A percentile compares a stretch with the other conserved stretches of the same genome.
phyloP scores from a whole-genome alignment of 202 grass and related monocot species.

The Carex arenaria region DNA sequence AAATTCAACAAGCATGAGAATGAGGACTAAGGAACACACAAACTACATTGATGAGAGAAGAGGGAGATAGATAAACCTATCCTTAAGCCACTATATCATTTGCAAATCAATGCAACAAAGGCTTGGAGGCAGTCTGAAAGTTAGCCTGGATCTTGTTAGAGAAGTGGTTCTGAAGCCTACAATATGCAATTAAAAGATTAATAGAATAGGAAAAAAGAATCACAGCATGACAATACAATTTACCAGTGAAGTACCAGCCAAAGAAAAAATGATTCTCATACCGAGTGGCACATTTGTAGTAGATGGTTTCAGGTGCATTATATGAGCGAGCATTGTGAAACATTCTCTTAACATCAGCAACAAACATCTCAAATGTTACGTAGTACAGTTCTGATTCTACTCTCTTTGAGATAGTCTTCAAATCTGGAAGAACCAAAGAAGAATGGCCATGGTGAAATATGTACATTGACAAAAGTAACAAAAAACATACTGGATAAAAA shows the following conservation, averaged over 20 bases:
- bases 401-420: slow-evolving; percentile 88
- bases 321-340: slow-evolving; percentile 83
- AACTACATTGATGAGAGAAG: not conserved
- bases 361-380: slow-evolving; percentile 98
- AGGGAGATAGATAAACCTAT: not conserved
- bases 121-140: slow-evolving; percentile 69
- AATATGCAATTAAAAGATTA: slow-evolving; percentile 9
- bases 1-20: not conserved
- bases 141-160: slow-evolving; percentile 51
- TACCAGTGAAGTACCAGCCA: not conserved
- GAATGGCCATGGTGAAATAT: not conserved
- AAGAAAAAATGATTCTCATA: slow-evolving; percentile 23
- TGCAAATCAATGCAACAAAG: slow-evolving; percentile 28
- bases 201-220: not conserved
- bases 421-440: slow-evolving; percentile 48
- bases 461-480: slow-evolving; percentile 14
- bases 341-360: slow-evolving; percentile 92
- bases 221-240: not conserved
- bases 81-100: not conserved
- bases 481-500: not conserved
- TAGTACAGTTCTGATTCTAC: slow-evolving; percentile 94
- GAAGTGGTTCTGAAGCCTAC: slow-evolving; percentile 83
- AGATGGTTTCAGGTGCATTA: slow-evolving; percentile 96
- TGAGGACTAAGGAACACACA: not conserved
- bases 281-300: slow-evolving; percentile 91